Percentiles rank a stretch among this genome's conserved stretches.
These are phyloP conservation scores for Blastobotrys mokoenaii DNA, from an alignment of 805 yeast species.

Conservation along the genomic window DNA sequence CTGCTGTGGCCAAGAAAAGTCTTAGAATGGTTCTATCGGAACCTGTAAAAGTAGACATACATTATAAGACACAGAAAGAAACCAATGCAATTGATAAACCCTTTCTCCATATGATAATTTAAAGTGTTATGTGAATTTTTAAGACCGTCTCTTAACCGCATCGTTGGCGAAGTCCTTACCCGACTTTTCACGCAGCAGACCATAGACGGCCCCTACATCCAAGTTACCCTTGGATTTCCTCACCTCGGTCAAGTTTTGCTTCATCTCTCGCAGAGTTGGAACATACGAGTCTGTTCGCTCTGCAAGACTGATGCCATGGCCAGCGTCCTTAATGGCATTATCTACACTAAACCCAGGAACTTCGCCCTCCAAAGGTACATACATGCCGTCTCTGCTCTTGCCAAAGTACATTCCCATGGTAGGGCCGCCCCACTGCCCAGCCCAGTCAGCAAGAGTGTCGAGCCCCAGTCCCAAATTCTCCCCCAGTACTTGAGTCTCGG, in stretches of 20 bases:
- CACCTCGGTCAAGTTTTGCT: conserved; percentile 12
- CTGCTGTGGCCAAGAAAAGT: too few relatives aligned
- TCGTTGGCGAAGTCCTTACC: conserved; percentile 24
- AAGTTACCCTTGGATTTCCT: conserved; percentile 11
- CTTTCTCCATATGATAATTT: neutral
- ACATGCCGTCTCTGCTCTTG: conserved; percentile 14
- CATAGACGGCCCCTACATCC: conserved; percentile 24
- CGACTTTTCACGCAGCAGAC: conserved; percentile 20
- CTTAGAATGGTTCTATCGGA: too few relatives aligned
- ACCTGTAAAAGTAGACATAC: too few relatives aligned
- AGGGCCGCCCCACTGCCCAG: conserved; percentile 13
- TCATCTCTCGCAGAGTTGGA: conserved; percentile 18
- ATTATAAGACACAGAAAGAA: too few relatives aligned
- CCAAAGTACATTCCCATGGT: conserved; percentile 13
- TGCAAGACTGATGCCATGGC: conserved; percentile 20
- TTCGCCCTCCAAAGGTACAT: conserved; percentile 15
- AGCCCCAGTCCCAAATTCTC: conserved; percentile 22
- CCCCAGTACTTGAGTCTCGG: conserved; percentile 14
- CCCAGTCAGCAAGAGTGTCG: conserved; percentile 14
- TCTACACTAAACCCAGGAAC: conserved; percentile 19
- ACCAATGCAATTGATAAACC: too few relatives aligned
- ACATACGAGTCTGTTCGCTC: neutral
- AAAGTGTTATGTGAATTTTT: neutral
- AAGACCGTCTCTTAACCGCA: conserved; percentile 9
- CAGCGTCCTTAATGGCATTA: conserved; percentile 13